Conservation (phyloP, 2,329 filamentous ascomycete species). For the Neonectria hederae region DNA sequence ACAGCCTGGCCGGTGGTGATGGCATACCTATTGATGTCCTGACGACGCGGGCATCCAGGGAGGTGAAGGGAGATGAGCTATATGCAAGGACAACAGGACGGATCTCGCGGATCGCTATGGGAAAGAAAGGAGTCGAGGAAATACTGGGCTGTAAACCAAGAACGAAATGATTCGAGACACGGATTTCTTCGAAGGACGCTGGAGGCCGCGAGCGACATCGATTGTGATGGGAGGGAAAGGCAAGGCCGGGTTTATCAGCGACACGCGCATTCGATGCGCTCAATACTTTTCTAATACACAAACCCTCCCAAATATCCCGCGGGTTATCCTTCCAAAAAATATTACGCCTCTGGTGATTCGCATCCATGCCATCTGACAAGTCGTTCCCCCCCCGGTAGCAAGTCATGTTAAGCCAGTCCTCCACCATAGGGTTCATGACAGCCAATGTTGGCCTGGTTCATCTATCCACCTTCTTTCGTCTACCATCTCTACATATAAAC, state of each 20-base stretch:
- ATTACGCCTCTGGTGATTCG: not conserved
- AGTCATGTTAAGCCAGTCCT: not conserved
- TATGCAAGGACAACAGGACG: not conserved
- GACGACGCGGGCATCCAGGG: not conserved
- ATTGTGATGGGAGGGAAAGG: not conserved
- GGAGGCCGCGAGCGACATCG: not conserved
- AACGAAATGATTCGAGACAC: not conserved
- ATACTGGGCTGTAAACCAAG: not conserved
- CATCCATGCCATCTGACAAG: not conserved
- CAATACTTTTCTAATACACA: constrained; percentile 1
- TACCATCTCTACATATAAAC: not conserved
- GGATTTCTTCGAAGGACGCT: not conserved
- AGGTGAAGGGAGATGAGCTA: not conserved
- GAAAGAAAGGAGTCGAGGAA: not conserved
- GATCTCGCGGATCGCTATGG: not conserved
- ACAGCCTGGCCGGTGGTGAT: constrained; percentile 50
- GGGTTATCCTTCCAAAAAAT: no score
- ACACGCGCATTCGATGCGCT: not conserved
- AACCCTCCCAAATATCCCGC: not conserved
- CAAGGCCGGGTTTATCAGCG: not conserved
- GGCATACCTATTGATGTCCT: constrained; percentile 44
- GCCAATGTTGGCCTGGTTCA: not conserved
- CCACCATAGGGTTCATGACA: not conserved
- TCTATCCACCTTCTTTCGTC: not conserved
- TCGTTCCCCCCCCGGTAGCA: no score